Conservation (phyloP, 371 early-diverging fungal species). For the Rhizopus arrhizus region DNA sequence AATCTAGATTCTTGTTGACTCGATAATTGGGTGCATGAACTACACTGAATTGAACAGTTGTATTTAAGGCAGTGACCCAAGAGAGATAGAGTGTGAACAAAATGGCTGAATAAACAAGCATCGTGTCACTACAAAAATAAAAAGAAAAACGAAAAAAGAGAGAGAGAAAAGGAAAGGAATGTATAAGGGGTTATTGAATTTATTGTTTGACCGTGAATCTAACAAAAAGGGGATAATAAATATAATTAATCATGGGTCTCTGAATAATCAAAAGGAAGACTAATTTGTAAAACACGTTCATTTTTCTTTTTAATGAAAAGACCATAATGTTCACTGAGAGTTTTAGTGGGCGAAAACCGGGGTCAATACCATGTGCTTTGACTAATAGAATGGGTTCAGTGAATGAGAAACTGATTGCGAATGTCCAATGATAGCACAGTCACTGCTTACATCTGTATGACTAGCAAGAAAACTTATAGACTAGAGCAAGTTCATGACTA, state of each 20-base stretch:
- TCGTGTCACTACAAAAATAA: background rate
- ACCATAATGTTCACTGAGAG: conserved; percentile 44
- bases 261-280: too few species aligned
- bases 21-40: conserved; percentile 6
- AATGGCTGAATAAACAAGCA: background rate
- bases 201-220: too few species aligned
- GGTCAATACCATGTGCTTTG: conserved; percentile 43
- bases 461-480: conserved; percentile 39
- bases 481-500: conserved; percentile 50
- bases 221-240: too few species aligned
- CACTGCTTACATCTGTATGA: conserved; percentile 40
- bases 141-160: background rate
- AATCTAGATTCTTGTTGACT: background rate
- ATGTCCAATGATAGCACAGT: conserved; percentile 20
- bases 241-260: too few species aligned
- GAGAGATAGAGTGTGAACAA: background rate
- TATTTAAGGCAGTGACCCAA: background rate
- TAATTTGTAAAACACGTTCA: too few species aligned
- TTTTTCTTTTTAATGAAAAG: conserved; percentile 15
- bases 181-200: background rate
- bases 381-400: conserved; percentile 46
- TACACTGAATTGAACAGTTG: background rate
- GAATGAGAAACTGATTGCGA: conserved; percentile 43
- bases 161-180: background rate
- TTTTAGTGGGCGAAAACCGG: conserved; percentile 26